Percentiles rank a stretch among this genome's conserved stretches.
Conservation (phyloP, 2,329 filamentous ascomycete species). For the Aotearoamyces nothofagi region DNA sequence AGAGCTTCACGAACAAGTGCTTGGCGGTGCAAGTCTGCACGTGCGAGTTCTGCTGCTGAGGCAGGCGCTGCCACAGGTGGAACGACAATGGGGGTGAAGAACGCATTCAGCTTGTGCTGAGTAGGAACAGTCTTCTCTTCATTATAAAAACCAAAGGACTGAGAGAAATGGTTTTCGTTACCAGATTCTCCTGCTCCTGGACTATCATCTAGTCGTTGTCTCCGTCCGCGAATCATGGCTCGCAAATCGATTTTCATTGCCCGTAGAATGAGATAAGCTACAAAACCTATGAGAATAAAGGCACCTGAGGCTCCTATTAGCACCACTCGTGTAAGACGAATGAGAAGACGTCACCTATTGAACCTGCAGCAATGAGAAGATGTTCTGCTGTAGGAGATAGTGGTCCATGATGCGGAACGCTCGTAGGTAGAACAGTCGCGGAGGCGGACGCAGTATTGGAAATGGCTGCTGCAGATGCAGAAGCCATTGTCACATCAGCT, state of each 20-base stretch:
- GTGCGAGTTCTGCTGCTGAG: slow-evolving; percentile 4
- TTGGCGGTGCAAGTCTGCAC: slow-evolving; percentile 6
- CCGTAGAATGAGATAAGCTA: slow-evolving; percentile 12
- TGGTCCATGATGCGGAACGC: slow-evolving; percentile 3
- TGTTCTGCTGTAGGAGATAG: slow-evolving; percentile 13
- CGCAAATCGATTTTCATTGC: neutral
- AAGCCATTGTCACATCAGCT: too few relatives aligned
- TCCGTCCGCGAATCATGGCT: too few relatives aligned
- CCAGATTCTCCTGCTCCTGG: too few relatives aligned
- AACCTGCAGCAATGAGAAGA: slow-evolving; percentile 14
- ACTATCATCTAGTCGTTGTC: too few relatives aligned
- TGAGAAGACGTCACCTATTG: slow-evolving; percentile 13
- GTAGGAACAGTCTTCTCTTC: slow-evolving; percentile 8
- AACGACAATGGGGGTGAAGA: slow-evolving; percentile 7
- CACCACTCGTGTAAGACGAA: neutral
- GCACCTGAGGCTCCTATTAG: slow-evolving; percentile 10
- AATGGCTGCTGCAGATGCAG: neutral
- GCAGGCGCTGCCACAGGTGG: slow-evolving; percentile 7
- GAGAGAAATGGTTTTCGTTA: too few relatives aligned
- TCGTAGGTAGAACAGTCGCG: too few relatives aligned
- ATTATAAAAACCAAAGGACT: too few relatives aligned
- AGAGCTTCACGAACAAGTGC: slow-evolving; percentile 6
- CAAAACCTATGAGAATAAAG: slow-evolving; percentile 14
- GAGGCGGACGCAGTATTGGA: neutral
- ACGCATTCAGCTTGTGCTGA: slow-evolving; percentile 7